Conservation (phyloP, 2,329 filamentous ascomycete species). For the Colletotrichum sp. region DNA sequence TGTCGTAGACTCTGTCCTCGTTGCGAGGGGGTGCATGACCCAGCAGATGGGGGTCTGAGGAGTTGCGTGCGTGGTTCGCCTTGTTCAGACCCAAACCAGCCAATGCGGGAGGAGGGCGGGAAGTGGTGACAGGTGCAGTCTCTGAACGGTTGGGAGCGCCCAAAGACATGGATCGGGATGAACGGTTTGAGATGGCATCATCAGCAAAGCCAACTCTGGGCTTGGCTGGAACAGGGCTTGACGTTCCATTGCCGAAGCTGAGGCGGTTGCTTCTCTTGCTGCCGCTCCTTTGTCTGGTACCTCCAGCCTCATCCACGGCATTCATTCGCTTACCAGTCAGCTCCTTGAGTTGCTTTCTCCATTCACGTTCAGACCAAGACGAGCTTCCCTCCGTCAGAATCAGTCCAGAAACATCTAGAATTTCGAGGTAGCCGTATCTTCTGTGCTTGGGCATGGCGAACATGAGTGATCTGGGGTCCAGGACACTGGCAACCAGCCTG, state of each 20-base stretch:
- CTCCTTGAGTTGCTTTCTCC: constrained; percentile 89
- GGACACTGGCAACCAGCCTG: constrained; percentile 83
- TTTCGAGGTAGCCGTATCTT: constrained; percentile 89
- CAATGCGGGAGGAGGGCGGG: constrained; percentile 39
- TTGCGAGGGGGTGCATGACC: constrained; percentile 25
- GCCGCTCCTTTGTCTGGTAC: constrained; percentile 52
- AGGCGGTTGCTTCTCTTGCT: constrained; percentile 64
- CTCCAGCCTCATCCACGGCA: constrained; percentile 47
- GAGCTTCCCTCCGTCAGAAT: constrained; percentile 80
- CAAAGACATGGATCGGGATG: constrained; percentile 57
- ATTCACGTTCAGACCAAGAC: constrained; percentile 84
- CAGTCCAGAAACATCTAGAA: constrained; percentile 80
- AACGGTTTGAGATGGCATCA: constrained; percentile 52
- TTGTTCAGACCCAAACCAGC: constrained; percentile 30
- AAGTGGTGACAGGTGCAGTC: constrained; percentile 51
- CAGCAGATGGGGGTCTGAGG: constrained; percentile 48
- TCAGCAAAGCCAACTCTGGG: constrained; percentile 65
- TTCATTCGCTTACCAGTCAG: constrained; percentile 82
- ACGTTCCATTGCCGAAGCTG: constrained; percentile 51
- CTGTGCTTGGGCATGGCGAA: constrained; percentile 94
- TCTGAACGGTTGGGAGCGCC: constrained; percentile 50
- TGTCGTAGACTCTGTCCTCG: constrained; percentile 28
- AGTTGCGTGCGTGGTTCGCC: constrained; percentile 48
- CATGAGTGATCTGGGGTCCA: constrained; percentile 91
- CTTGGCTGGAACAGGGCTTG: constrained; percentile 33